Conservation (phyloP, 225 moss, liverwort and hornwort species). For the Physcomitrium patens region DNA sequence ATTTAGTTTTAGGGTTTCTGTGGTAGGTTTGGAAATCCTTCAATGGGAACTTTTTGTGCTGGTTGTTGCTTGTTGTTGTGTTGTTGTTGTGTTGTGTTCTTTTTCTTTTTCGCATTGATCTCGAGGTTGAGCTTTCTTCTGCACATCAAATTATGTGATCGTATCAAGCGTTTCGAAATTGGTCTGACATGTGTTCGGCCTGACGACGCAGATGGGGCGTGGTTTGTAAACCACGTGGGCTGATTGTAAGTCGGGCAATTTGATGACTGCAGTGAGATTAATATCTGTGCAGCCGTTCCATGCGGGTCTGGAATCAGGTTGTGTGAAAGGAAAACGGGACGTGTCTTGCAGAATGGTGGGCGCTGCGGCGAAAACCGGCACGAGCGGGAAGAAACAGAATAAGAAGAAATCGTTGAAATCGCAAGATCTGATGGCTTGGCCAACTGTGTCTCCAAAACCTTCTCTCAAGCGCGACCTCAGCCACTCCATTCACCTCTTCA, state of each 20-base stretch:
- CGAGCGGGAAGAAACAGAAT: constrained; percentile 22
- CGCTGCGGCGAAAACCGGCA: constrained; percentile 28
- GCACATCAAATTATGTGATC: too few relatives aligned
- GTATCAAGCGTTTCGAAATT: too few relatives aligned
- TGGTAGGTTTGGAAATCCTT: too few relatives aligned
- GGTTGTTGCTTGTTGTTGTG: too few relatives aligned
- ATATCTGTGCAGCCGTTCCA: not conserved
- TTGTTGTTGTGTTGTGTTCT: too few relatives aligned
- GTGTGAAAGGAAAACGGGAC: not conserved
- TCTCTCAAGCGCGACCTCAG: constrained; percentile 38
- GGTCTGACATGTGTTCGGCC: too few relatives aligned
- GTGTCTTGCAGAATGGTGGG: constrained; percentile 27
- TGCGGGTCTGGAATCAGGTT: not conserved
- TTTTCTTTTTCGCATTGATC: too few relatives aligned
- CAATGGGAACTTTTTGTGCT: too few relatives aligned
- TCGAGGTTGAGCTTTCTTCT: too few relatives aligned
- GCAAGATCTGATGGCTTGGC: constrained; percentile 45
- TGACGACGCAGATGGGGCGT: not conserved
- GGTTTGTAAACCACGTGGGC: not conserved
- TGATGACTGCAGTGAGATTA: constrained; percentile 9
- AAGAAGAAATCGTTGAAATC: constrained; percentile 27
- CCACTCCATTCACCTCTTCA: constrained; percentile 44
- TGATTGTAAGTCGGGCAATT: not conserved
- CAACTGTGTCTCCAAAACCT: constrained; percentile 36
- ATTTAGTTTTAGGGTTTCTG: too few relatives aligned